Conservation (phyloP, 768 basidiomycete species). For the Podaxis mareebaensis region DNA sequence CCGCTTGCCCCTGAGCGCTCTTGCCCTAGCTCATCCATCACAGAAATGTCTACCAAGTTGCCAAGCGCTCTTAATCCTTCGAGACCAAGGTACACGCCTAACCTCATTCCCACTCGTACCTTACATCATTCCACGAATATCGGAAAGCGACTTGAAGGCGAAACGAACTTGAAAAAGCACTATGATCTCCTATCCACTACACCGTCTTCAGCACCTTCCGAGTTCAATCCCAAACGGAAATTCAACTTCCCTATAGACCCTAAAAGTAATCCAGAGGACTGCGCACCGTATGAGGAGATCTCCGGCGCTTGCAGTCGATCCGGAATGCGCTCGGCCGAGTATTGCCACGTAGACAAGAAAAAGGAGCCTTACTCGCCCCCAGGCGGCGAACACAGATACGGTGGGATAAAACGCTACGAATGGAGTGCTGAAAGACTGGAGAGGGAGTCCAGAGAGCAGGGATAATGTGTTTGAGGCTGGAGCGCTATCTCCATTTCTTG, state of each 20-base stretch:
- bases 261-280: conserved; percentile 8
- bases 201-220: neutral
- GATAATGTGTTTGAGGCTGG: neutral
- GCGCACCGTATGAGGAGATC: neutral
- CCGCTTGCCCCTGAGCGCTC: neutral
- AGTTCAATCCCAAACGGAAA: neutral
- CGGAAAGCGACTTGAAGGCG: neutral
- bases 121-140: neutral
- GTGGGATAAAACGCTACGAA: conserved; percentile 5
- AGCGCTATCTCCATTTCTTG: neutral
- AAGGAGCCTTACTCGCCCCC: conserved; percentile 9
- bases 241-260: conserved; percentile 7
- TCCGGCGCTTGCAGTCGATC: conserved; percentile 5
- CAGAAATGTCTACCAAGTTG: neutral
- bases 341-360: conserved; percentile 2
- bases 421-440: neutral
- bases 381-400: conserved; percentile 14
- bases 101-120: neutral
- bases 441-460: neutral
- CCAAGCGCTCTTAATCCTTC: neutral
- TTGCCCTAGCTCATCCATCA: neutral
- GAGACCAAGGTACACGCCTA: neutral
- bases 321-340: conserved; percentile 11
- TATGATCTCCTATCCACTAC: neutral
- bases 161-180: conserved; percentile 3